phyloP scores from a whole-genome alignment of 1,284 basidiomycete species.

The Boletus smithii region DNA sequence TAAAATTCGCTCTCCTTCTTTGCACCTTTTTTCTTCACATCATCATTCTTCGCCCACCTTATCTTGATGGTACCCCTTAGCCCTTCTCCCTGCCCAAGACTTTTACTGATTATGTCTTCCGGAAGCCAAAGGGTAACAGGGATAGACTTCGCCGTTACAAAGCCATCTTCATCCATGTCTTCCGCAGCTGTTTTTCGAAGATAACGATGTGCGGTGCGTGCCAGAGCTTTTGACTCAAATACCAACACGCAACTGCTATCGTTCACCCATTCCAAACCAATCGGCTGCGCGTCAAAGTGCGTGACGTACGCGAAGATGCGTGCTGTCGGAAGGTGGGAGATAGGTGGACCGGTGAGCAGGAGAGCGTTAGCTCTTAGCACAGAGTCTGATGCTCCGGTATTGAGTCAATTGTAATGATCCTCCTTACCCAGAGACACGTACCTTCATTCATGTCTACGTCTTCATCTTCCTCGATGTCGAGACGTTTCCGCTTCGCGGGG shows the following conservation, averaged over 20 bases:
- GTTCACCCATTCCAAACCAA: constrained; percentile 75
- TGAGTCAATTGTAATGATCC: constrained; percentile 1
- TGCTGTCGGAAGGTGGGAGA: constrained; percentile 64
- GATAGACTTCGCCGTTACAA: constrained; percentile 59
- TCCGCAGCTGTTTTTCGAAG: constrained; percentile 52
- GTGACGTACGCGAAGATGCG: constrained; percentile 74
- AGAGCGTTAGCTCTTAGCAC: constrained; percentile 61
- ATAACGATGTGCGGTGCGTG: constrained; percentile 47
- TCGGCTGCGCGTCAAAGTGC: constrained; percentile 64
- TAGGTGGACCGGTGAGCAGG: constrained; percentile 64
- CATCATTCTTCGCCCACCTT: constrained; percentile 65
- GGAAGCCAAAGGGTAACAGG: constrained; percentile 72
- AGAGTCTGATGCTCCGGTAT: constrained; percentile 18
- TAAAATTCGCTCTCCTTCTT: constrained; percentile 70
- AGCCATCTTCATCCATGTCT: constrained; percentile 53
- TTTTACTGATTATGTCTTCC: constrained; percentile 69
- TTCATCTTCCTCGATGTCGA: constrained; percentile 39
- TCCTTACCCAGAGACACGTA: constrained; percentile 14
- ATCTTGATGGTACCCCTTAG: constrained; percentile 61
- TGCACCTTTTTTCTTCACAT: constrained; percentile 73
- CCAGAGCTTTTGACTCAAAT: constrained; percentile 53
- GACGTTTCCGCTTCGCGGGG: constrained; percentile 53
- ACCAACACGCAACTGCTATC: constrained; percentile 76
- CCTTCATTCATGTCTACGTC: constrained; percentile 47
- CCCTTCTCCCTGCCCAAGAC: constrained; percentile 60